Evolutionary conservation across 768 basidiomycete genomes (phyloP).

Genomic region (Trametopsis cervina): DNA sequence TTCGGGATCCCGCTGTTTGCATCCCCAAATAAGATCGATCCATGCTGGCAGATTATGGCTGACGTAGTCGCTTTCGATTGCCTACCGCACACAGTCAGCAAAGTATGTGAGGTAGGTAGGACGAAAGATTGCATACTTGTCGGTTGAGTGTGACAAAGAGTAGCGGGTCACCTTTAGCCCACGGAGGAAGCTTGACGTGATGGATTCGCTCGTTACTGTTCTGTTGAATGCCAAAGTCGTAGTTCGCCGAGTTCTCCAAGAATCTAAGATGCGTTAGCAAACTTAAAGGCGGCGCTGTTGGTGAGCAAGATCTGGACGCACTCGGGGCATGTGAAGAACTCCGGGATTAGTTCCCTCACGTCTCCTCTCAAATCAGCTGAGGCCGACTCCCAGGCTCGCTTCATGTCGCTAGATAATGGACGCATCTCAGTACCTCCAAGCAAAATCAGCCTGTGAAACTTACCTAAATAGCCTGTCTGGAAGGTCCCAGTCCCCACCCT

Average conservation of each 20-base stretch:
- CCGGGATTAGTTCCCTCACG: slow-evolving; percentile 89
- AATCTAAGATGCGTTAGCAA: no score
- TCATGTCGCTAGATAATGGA: slow-evolving; percentile 56
- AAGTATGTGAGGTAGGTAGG: not conserved
- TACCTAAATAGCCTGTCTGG: slow-evolving; percentile 82
- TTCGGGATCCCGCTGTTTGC: slow-evolving; percentile 71
- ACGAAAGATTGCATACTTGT: slow-evolving; percentile 35
- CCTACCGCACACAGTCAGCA: slow-evolving; percentile 33
- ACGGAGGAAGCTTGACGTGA: slow-evolving; percentile 82
- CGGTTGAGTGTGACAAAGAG: slow-evolving; percentile 79
- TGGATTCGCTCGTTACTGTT: slow-evolving; percentile 75
- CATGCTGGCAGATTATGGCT: slow-evolving; percentile 79
- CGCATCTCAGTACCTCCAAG: no score
- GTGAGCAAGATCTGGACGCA: slow-evolving; percentile 25
- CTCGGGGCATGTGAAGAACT: slow-evolving; percentile 84
- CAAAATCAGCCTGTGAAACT: no score
- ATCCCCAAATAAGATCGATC: slow-evolving; percentile 95
- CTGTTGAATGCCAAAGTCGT: slow-evolving; percentile 75
- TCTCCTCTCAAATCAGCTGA: slow-evolving; percentile 84
- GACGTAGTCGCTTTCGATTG: slow-evolving; percentile 82
- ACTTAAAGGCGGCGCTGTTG: slow-evolving; percentile 1
- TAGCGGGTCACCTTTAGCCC: slow-evolving; percentile 81
- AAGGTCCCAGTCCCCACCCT: slow-evolving; percentile 93
- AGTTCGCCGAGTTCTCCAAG: slow-evolving; percentile 68
- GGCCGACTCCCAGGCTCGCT: slow-evolving; percentile 80